Base-by-base conservation (phyloP, 129 eudicot genomes). In the Ambrosia artemisiifolia region DNA sequence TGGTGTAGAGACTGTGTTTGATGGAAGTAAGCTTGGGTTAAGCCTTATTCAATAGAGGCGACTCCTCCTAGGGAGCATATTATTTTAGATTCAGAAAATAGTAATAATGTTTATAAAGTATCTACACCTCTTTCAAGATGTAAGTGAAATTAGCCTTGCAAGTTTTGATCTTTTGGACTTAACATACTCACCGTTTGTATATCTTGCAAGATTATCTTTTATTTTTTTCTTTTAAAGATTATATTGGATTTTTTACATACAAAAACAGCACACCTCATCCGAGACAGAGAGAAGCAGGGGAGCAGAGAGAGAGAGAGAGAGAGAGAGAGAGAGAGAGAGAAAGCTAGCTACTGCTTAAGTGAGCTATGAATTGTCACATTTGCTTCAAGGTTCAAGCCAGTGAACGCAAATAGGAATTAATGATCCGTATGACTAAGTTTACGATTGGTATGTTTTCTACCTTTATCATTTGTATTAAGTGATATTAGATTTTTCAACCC, bases 11-110 rank as follows among this genome's bases (percentile, higher is more conserved):
- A 90, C 98, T 2, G 95, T 94, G 67, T 94, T 94, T 72, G 97
- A 94, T 80, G 98, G 98, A 63, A 90, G 89, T 65, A 94, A 88
- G 82, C 88, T 84, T 70, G 98, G 98, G 60, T 94, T 79, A 97
- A 94, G 50, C 98, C 98, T 42, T 80, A 94, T 57, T 81, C 91
- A 5, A 87, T 94, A 19, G 89, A 86, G 68, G 79, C 85, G 13
- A 79, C 96, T 59, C 84, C 88, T 56, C 63, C 79, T 63, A 97
- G 96, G 16, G 98, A 94, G 46, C 75, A 90, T 75, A 67, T 94
- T 11, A 51, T 94, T 8, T 76, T 90, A 62, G 98, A 94, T 85
- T 90, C 98, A 34, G 87, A 78, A 13, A 94, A 90, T 55, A 94
- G 97, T n/a, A n/a, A n/a, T 76, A 94, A 94, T 75, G 69, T 94